A percentile compares a stretch with the other conserved stretches of the same genome.
phyloP scores from a whole-genome alignment of 805 yeast genomes.

The Candida montana region DNA sequence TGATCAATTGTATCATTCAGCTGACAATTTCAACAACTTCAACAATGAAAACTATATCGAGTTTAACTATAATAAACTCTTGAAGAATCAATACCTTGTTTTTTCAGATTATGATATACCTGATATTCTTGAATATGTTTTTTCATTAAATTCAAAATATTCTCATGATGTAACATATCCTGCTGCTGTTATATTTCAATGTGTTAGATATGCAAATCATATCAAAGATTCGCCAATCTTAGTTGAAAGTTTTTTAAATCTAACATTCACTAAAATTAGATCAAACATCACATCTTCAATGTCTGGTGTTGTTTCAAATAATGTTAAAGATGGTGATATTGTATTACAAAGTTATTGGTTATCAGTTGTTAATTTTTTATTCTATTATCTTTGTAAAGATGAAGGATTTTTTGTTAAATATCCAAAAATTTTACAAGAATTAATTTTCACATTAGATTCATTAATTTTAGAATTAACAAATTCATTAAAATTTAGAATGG shows the following conservation, averaged over 20 bases:
- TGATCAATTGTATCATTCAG: slow-evolving; percentile 21
- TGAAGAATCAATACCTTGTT: slow-evolving; percentile 55
- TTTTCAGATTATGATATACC: slow-evolving; percentile 66
- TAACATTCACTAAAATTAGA: slow-evolving; percentile 57
- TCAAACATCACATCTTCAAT: slow-evolving; percentile 56
- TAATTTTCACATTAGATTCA: slow-evolving; percentile 50
- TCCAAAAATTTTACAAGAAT: slow-evolving; percentile 57
- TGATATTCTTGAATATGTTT: slow-evolving; percentile 59
- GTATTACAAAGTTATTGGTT: slow-evolving; percentile 83
- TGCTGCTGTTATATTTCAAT: slow-evolving; percentile 64
- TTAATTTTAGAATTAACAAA: slow-evolving; percentile 61
- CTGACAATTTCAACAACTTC: slow-evolving; percentile 11
- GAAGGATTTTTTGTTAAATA: slow-evolving; percentile 48
- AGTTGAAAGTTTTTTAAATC: slow-evolving; percentile 53
- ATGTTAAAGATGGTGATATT: slow-evolving; percentile 49
- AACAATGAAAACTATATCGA: slow-evolving; percentile 28
- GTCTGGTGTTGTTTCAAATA: slow-evolving; percentile 50
- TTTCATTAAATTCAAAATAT: slow-evolving; percentile 53
- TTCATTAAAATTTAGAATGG: slow-evolving; percentile 58
- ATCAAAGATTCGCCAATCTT: slow-evolving; percentile 49
- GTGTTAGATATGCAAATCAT: slow-evolving; percentile 61
- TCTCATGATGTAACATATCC: slow-evolving; percentile 47
- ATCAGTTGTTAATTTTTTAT: slow-evolving; percentile 67
- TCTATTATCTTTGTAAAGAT: slow-evolving; percentile 71
- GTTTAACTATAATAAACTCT: slow-evolving; percentile 52